phyloP scores from a whole-genome alignment of 2,329 filamentous ascomycete species.

The Fusarium nisikadoi region DNA sequence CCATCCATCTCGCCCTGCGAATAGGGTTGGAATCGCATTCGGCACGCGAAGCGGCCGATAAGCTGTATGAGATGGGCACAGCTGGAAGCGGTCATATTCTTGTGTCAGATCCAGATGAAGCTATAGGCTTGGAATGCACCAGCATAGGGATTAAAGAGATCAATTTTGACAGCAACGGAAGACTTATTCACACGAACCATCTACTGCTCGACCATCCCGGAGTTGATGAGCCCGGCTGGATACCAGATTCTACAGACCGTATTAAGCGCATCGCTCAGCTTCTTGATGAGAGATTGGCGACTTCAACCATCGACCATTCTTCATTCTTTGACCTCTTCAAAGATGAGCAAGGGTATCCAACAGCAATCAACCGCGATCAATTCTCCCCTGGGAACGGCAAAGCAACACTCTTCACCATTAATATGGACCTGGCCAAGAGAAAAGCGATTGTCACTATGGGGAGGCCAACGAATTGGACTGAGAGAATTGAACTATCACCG shows the following conservation, averaged over 20 bases:
- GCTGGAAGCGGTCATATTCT: slow-evolving; percentile 40
- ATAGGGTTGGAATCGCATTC: slow-evolving; percentile 61
- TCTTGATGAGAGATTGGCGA: background rate
- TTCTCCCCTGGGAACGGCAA: background rate
- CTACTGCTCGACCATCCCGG: slow-evolving; percentile 29
- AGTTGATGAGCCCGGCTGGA: slow-evolving; percentile 28
- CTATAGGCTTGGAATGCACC: slow-evolving; percentile 39
- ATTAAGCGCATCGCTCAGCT: slow-evolving; percentile 18
- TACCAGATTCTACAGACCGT: slow-evolving; percentile 25
- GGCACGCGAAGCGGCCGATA: slow-evolving; percentile 7
- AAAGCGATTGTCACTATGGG: slow-evolving; percentile 20
- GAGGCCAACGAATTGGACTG: slow-evolving; percentile 17
- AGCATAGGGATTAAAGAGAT: slow-evolving; percentile 32
- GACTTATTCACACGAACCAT: slow-evolving; percentile 35
- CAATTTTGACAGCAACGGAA: background rate
- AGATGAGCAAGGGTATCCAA: slow-evolving; percentile 34
- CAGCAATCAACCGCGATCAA: slow-evolving; percentile 27
- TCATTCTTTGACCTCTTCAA: slow-evolving; percentile 34
- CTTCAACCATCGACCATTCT: background rate
- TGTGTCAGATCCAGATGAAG: slow-evolving; percentile 18
- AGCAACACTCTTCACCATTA: slow-evolving; percentile 36
- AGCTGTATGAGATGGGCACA: slow-evolving; percentile 11
- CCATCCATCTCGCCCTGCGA: slow-evolving; percentile 70
- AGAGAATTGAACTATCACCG: slow-evolving; percentile 12
- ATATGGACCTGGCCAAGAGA: slow-evolving; percentile 24